Percentiles rank a stretch among this genome's conserved stretches.
These are phyloP conservation scores for Mallotus nudiflorus DNA, from an alignment of 345 rosid genomes.

Conservation along the genomic window DNA sequence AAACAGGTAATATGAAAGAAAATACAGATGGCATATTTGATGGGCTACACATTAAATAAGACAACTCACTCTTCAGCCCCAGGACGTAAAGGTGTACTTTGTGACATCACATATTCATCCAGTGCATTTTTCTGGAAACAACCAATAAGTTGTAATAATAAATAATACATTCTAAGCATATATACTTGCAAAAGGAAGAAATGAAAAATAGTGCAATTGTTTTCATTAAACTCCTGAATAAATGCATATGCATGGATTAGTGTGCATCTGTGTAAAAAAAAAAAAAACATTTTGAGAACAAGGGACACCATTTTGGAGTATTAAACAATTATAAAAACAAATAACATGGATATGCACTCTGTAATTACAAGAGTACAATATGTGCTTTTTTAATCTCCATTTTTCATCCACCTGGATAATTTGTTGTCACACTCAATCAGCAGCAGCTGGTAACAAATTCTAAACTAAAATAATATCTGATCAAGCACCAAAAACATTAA, in stretches of 20 bases:
- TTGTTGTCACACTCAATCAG: no score
- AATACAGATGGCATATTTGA: not conserved
- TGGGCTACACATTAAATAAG: slow-evolving; percentile 6
- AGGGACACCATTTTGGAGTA: not conserved
- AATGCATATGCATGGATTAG: not conserved
- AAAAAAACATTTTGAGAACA: not conserved
- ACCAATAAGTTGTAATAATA: slow-evolving; percentile 24
- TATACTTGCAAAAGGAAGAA: not conserved
- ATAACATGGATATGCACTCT: not conserved
- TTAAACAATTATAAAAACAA: not conserved
- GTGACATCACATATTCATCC: slow-evolving; percentile 62
- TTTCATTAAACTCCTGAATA: not conserved
- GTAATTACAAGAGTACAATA: not conserved
- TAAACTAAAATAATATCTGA: no score
- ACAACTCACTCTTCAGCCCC: slow-evolving; percentile 78
- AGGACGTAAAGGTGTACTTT: slow-evolving; percentile 74
- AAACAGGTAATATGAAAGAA: not conserved
- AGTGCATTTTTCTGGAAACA: slow-evolving; percentile 74
- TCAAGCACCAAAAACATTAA: no score
- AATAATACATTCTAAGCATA: not conserved
- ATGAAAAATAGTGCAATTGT: not conserved
- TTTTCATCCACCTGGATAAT: no score
- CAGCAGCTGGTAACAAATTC: no score
- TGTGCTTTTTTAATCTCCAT: no score
- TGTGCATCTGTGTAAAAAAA: no score